Conservation (phyloP, 108 stramenopile genomes). For the Fragilariopsis cylindrus region DNA sequence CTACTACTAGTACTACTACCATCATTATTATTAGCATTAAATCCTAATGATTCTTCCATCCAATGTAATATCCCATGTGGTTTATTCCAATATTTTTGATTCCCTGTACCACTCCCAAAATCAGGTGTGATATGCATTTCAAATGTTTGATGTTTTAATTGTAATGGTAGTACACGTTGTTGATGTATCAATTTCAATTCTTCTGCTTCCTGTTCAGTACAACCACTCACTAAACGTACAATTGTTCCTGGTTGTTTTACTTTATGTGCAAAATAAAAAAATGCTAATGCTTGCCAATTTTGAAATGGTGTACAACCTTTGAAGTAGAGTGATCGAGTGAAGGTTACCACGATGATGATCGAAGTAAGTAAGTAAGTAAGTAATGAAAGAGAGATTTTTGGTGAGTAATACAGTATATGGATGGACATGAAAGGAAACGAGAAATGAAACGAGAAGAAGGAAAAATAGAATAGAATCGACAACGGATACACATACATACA, state of each 20-base stretch:
- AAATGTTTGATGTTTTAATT: slow-evolving; percentile 33
- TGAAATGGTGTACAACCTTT: slow-evolving; percentile 63
- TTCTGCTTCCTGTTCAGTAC: slow-evolving; percentile 23
- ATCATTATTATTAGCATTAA: not conserved
- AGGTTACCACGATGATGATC: no score
- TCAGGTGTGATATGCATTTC: slow-evolving; percentile 79
- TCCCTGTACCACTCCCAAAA: slow-evolving; percentile 49
- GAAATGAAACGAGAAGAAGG: no score
- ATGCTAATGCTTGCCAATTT: slow-evolving; percentile 85
- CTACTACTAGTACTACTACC: not conserved
- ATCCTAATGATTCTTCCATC: slow-evolving; percentile 55
- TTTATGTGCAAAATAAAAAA: slow-evolving; percentile 71
- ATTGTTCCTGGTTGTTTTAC: slow-evolving; percentile 79
- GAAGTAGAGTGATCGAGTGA: no score
- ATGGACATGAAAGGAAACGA: no score
- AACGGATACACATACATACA: no score
- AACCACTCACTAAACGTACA: slow-evolving; percentile 87
- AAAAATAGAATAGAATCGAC: no score
- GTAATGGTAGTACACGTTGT: slow-evolving; percentile 32
- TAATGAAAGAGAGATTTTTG: no score
- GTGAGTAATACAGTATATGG: no score
- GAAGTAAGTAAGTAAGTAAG: no score
- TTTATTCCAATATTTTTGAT: slow-evolving; percentile 92
- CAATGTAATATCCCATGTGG: slow-evolving; percentile 77
- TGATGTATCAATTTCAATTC: slow-evolving; percentile 23